A percentile compares a stretch with the other conserved stretches of the same genome.
Conservation (phyloP, 2,329 filamentous ascomycete species). For the Sphaerostilbella broomeana region DNA sequence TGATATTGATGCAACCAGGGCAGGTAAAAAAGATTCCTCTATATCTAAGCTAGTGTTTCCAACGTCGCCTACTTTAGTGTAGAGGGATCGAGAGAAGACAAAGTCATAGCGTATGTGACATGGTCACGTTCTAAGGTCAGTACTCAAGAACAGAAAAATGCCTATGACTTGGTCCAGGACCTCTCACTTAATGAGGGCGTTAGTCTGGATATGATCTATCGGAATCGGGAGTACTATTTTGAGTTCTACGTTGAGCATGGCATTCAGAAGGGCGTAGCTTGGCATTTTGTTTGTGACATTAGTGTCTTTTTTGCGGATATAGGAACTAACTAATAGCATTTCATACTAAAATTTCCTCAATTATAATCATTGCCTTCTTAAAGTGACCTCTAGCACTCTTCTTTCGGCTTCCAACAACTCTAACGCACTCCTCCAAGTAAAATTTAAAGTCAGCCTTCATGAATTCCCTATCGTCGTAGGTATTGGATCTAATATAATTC, state of each 20-base stretch:
- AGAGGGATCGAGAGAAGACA: background rate
- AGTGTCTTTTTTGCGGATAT: background rate
- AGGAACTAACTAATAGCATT: background rate
- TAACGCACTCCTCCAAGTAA: background rate
- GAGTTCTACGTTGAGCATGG: background rate
- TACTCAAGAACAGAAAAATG: background rate
- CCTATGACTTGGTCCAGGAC: background rate
- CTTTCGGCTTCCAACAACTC: background rate
- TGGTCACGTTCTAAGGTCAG: background rate
- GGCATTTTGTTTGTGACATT: background rate
- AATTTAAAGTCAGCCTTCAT: background rate
- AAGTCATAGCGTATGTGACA: background rate
- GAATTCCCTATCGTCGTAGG: background rate
- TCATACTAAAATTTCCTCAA: background rate
- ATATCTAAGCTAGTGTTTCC: background rate
- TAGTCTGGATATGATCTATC: background rate
- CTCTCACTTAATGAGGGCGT: background rate
- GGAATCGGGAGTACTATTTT: background rate
- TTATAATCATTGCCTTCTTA: background rate
- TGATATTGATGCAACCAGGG: background rate
- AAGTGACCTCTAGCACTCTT: background rate
- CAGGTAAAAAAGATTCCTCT: background rate
- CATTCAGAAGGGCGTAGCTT: background rate
- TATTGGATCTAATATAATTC: background rate
- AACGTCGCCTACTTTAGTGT: background rate